Base-by-base conservation (phyloP, 306 rosid genomes). In the Hylodesmum podocarpum region DNA sequence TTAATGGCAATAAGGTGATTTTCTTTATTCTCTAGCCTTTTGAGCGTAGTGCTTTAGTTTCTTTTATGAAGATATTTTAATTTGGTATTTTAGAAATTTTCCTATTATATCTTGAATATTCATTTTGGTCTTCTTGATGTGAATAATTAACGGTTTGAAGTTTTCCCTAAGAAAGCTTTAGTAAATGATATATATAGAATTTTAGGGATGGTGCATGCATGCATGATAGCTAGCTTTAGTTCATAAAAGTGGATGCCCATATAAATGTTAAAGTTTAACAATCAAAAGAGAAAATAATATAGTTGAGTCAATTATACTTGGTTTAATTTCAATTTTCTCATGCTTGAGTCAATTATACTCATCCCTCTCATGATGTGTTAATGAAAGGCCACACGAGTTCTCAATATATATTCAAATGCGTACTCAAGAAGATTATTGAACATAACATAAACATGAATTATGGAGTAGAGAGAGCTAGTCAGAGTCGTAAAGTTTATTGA, bases 1-100 rank as follows among this genome's bases (percentile, higher is more conserved):
- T n/a, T 18, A 71, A 37, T 34, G n/a, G 63, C 37, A 37, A 55
- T 31, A 84, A 85, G 87, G 86, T 85, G 66, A 74, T 14, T 44
- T 40, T 14, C 24, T 58, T 57, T n/a, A 8, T 24, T 34, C 15
- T 1, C 4, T 53, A 0, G 13, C 54, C 15, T 19, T 3, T 61
- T n/a, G n/a, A n/a, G n/a, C n/a, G n/a, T n/a, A 51, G 3, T 75
- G 22, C 7, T 14, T 50, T 14, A 53, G 39, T 21, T 63, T 50
- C 19, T 18, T 33, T 19, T 39, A 33, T 37, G 10, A 33, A 34
- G 2, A 22, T 6, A 21, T 50, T 33, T 76, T n/a, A n/a, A n/a
- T n/a, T 47, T 11, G 8, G 4, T 4, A 1, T 55, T 33, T 33
- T 62, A 33, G 37, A 62, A 65, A 31, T 41, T 29, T 7, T 1